These are phyloP conservation scores for Rhizopogon vinicolor DNA, from an alignment of 768 basidiomycete genomes.

Conservation along the genomic window DNA sequence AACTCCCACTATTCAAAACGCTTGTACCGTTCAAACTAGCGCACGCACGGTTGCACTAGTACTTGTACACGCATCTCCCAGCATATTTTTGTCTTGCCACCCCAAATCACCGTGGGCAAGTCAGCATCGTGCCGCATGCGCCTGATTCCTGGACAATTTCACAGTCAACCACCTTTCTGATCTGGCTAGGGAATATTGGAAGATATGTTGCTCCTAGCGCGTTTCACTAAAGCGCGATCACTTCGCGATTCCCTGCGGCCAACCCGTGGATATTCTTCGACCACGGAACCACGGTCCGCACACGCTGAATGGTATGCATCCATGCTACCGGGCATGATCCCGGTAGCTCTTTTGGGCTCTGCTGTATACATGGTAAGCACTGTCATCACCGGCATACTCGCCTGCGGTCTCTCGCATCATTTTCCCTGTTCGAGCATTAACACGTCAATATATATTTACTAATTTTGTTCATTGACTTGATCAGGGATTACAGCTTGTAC, in stretches of 20 bases:
- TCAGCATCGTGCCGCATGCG: neutral
- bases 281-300: slow-evolving; percentile 29
- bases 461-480: slow-evolving; percentile 4
- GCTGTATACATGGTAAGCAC: slow-evolving; percentile 67
- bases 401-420: slow-evolving; percentile 1
- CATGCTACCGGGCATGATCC: slow-evolving; percentile 72
- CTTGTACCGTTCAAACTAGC: neutral
- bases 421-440: neutral
- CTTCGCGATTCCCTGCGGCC: neutral
- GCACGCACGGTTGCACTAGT: neutral
- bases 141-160: neutral
- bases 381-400: neutral
- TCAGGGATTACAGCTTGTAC: slow-evolving; percentile 65
- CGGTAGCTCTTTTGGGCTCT: slow-evolving; percentile 72
- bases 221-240: neutral
- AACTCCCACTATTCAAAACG: neutral
- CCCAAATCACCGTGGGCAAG: neutral
- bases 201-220: slow-evolving; percentile 1
- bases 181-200: neutral
- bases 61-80: neutral
- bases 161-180: neutral
- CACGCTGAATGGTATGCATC: slow-evolving; percentile 69
- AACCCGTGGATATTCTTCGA: neutral
- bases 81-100: neutral
- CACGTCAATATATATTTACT: slow-evolving; percentile 3